Percentiles rank a stretch among this genome's conserved stretches.
Evolutionary conservation across 768 basidiomycete species (phyloP).

Genomic region (Clitopilus passeckerianus): DNA sequence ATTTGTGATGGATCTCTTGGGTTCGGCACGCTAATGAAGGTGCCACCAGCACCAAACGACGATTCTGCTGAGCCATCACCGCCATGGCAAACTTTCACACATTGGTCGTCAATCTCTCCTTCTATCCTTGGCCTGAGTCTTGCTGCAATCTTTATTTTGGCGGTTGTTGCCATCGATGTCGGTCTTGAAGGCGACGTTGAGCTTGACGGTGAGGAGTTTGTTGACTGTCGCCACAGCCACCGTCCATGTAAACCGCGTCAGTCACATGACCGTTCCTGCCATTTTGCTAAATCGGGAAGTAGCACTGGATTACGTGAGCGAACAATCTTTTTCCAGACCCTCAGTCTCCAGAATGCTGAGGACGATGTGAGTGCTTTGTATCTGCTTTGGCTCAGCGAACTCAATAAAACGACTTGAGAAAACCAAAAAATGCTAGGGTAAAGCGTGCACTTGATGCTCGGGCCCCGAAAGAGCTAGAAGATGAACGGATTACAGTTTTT

Average conservation of each 20-base stretch:
- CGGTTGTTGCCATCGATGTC: slow-evolving; percentile 20
- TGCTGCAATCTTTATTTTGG: slow-evolving; percentile 69
- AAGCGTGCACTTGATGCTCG: slow-evolving; percentile 87
- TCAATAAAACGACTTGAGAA: slow-evolving; percentile 27
- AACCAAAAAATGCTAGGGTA: slow-evolving; percentile 93
- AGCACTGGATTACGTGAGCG: background rate
- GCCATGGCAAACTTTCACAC: slow-evolving; percentile 46
- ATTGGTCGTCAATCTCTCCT: slow-evolving; percentile 58
- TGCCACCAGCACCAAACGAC: slow-evolving; percentile 30
- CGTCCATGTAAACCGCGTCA: slow-evolving; percentile 3
- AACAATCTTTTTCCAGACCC: background rate
- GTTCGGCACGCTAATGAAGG: slow-evolving; percentile 62
- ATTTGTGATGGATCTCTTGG: slow-evolving; percentile 63
- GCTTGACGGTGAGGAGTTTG: slow-evolving; percentile 2
- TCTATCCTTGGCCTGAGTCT: slow-evolving; percentile 63
- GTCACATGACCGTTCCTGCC: slow-evolving; percentile 9
- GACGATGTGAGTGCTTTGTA: slow-evolving; percentile 5
- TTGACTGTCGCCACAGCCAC: background rate
- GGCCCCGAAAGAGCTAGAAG: slow-evolving; percentile 87
- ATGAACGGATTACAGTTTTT: slow-evolving; percentile 82
- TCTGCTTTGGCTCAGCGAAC: background rate
- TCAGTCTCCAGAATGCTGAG: slow-evolving; percentile 3
- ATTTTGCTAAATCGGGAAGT: background rate
- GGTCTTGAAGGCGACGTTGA: background rate
- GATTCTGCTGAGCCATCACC: slow-evolving; percentile 26